Conservation (phyloP, 805 yeast genomes). For the Saccharomyces paradoxus region DNA sequence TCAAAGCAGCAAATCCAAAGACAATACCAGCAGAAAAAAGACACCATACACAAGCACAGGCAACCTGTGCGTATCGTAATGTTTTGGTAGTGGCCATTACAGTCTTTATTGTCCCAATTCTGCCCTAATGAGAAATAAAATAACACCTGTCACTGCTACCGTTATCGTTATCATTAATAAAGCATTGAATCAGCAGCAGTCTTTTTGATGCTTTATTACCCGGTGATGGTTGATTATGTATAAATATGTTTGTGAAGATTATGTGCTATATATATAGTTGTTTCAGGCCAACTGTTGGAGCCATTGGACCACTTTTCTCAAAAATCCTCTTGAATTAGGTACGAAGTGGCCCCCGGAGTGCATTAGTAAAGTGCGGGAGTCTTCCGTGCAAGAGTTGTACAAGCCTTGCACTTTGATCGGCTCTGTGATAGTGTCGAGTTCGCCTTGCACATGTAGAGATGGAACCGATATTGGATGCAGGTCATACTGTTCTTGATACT, state of each 20-base stretch:
- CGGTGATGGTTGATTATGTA: neutral
- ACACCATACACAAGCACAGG: constrained; percentile 81
- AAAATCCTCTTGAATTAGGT: constrained; percentile 61
- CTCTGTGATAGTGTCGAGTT: constrained; percentile 80
- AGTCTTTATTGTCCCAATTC: neutral
- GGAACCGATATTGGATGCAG: constrained; percentile 28
- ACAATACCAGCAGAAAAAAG: constrained; percentile 86
- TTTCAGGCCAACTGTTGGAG: constrained; percentile 10
- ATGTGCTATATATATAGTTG: neutral
- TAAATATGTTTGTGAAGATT: neutral
- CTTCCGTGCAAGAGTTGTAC: constrained; percentile 41
- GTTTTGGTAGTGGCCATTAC: neutral
- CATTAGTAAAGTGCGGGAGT: constrained; percentile 42
- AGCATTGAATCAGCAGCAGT: neutral
- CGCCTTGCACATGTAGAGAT: constrained; percentile 79
- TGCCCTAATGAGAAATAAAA: neutral
- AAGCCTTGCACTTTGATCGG: constrained; percentile 57
- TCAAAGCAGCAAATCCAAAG: constrained; percentile 92
- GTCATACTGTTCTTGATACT: constrained; percentile 25
- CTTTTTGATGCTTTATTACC: neutral
- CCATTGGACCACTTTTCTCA: constrained; percentile 32
- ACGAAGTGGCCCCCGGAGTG: constrained; percentile 98
- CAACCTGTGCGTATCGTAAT: constrained; percentile 39
- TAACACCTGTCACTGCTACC: neutral
- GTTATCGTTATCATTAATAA: neutral